phyloP scores from a whole-genome alignment of 176 grass and related monocot genomes.

The Areca catechu region DNA sequence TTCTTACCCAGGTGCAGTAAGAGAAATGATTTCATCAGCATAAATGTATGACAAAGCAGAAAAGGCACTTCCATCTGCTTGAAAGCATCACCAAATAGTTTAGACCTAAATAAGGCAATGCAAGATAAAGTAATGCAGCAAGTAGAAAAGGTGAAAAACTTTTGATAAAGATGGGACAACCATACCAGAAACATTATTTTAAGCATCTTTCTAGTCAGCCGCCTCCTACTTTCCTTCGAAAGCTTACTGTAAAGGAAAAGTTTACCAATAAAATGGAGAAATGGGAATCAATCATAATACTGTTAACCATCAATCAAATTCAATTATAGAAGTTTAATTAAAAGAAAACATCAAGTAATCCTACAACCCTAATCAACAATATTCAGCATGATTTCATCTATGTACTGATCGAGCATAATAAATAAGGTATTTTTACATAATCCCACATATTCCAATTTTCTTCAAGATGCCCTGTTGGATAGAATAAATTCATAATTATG shows the following conservation, averaged over 20 bases:
- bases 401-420: too few relatives aligned
- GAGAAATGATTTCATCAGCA: neutral
- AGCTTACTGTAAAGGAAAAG: neutral
- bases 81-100: neutral
- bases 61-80: neutral
- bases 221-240: slow-evolving; percentile 2
- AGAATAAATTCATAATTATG: too few relatives aligned
- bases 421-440: too few relatives aligned
- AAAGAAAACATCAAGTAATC: too few relatives aligned
- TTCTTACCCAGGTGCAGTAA: slow-evolving; percentile 5
- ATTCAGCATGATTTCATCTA: too few relatives aligned
- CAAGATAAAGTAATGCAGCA: neutral
- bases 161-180: neutral
- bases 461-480: too few relatives aligned
- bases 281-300: neutral
- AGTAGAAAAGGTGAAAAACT: neutral
- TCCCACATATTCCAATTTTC: too few relatives aligned
- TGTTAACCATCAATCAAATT: neutral
- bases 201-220: neutral
- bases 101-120: neutral
- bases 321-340: neutral
- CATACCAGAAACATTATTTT: slow-evolving; percentile 8
- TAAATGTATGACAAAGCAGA: slow-evolving; percentile 3
- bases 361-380: too few relatives aligned
- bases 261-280: neutral